These are phyloP conservation scores for Pleurotus pulmonarius DNA, from an alignment of 768 basidiomycete genomes.

Conservation along the genomic window DNA sequence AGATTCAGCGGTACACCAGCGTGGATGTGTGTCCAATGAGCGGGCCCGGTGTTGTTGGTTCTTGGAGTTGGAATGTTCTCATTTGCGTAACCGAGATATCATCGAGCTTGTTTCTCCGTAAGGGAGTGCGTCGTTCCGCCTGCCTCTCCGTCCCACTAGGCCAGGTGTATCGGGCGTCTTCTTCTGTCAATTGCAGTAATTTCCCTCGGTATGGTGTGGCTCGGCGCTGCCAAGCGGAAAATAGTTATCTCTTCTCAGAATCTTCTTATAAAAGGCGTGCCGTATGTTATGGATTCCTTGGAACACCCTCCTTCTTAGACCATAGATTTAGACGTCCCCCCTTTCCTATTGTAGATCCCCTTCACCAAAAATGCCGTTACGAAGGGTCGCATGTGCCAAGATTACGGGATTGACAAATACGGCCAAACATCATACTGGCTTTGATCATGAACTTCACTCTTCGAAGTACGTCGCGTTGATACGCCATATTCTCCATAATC, in stretches of 20 bases:
- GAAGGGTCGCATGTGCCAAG: constrained; percentile 2
- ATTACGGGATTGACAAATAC: constrained; percentile 2
- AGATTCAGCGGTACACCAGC: too few relatives aligned
- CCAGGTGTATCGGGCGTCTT: not conserved
- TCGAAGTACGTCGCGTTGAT: not conserved
- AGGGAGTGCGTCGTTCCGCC: not conserved
- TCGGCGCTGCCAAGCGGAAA: not conserved
- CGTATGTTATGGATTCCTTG: not conserved
- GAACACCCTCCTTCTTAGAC: not conserved
- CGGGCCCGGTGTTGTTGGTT: not conserved
- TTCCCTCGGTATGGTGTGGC: constrained; percentile 1
- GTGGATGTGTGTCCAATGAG: not conserved
- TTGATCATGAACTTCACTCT: not conserved
- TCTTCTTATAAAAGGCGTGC: not conserved
- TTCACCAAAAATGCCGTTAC: not conserved
- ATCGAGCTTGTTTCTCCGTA: not conserved
- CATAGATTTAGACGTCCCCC: constrained; percentile 3
- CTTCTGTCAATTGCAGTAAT: not conserved
- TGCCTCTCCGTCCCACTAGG: constrained; percentile 1
- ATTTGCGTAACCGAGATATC: not conserved
- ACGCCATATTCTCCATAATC: not conserved
- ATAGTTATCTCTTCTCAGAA: not conserved
- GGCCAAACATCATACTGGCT: not conserved
- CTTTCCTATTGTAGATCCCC: not conserved
- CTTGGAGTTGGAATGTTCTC: not conserved